A percentile compares a stretch with the other conserved stretches of the same genome.
phyloP scores from a whole-genome alignment of 164 flowering plant genomes.

The Macadamia integrifolia region DNA sequence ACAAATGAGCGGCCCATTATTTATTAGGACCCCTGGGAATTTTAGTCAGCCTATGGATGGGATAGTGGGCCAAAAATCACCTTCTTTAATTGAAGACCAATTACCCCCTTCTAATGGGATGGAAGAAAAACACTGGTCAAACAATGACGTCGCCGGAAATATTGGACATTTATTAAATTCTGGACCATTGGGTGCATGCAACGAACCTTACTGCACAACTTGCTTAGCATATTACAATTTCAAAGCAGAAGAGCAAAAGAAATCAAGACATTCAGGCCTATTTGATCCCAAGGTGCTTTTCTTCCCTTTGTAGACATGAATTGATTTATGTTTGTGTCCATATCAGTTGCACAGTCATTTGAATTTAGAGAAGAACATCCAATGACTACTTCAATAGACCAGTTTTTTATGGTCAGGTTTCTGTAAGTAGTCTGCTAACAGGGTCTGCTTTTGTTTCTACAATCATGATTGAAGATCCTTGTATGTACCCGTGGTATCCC shows the following conservation, averaged over 20 bases:
- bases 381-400: background rate
- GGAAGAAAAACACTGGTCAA: constrained; percentile 29
- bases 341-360: background rate
- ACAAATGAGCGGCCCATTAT: constrained; percentile 66
- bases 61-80: constrained; percentile 8
- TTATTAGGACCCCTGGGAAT: constrained; percentile 24
- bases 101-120: constrained; percentile 30
- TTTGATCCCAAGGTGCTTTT: constrained; percentile 51
- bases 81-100: constrained; percentile 29
- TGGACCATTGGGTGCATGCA: no score
- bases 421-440: no score
- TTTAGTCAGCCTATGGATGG: constrained; percentile 17
- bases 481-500: no score
- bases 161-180: constrained; percentile 69
- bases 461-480: no score
- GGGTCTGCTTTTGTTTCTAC: no score
- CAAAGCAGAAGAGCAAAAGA: no score
- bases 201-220: no score
- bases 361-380: background rate
- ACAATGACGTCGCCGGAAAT: constrained; percentile 21
- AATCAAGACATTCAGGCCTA: constrained; percentile 28
- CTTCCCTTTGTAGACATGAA: background rate
- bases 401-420: no score
- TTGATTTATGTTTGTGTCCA: background rate
- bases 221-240: no score